Evolutionary conservation across 1,284 basidiomycete species (phyloP), one percentile per base, ranked within the genome.

Genomic region (Flammula alnicola): DNA sequence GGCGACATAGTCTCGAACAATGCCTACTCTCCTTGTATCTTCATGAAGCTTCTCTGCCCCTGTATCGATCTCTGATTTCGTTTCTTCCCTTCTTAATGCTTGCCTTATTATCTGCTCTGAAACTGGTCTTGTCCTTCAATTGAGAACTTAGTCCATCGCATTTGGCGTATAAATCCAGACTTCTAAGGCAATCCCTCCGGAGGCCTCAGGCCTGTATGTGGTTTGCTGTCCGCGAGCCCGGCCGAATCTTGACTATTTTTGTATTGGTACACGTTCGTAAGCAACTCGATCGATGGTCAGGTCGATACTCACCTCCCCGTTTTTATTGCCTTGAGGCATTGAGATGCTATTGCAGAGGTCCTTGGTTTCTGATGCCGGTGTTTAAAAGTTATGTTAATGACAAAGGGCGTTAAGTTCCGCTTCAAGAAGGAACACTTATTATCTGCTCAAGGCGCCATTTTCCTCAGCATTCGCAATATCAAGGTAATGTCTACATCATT

Each of bases 301-400:
- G 20, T 19, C 30, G 26, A 49, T 22, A n/a, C 9, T 30, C 20
- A 26, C 14, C n/a, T 41, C 25, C n/a, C 36, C 22, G 30, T 37
- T 37, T 29, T 11, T 20, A 29, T 25, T 27, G 31, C 47, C 40
- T 49, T 40, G 39, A 49, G 40, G 47, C 47, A 12, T 38, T 12
- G 10, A 39, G 10, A 9, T 17, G 8, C 19, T 22, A 19, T n/a
- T n/a, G 14, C 16, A 19, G 19, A 37, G 6, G 35, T 10, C 22
- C 17, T 20, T 36, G n/a, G 22, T 20, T 10, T 10, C 14, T 5
- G 22, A 6, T 20, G 11, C 16, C 19, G 35, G 35, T 20, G 8
- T 36, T 36, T 5, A 19, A 9, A 20, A 11, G 7, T 9, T 7
- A 20, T n/a, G n/a, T n/a, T 23, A 37, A 37, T 37, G 36, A 9